Evolutionary conservation across 805 yeast species (phyloP), one percentile per base, ranked within the genome.

Genomic region (Zygoascus biomembranicola): DNA sequence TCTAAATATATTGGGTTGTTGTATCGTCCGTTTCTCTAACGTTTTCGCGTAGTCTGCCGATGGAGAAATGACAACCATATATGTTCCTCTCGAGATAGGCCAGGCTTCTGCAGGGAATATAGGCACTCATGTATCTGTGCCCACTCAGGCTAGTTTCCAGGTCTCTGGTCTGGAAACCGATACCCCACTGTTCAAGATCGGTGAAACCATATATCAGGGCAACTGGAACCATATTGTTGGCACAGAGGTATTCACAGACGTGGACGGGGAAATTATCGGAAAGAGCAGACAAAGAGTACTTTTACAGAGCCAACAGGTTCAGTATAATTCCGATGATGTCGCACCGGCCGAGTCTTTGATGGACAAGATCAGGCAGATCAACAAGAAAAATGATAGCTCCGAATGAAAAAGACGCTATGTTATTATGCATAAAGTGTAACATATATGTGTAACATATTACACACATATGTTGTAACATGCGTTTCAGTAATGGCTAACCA

Each of bases 151-250:
- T 0, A 67, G 70, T n/a, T 59, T 85, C 23, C 81, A 80, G 56
- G 64, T 77, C 13, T 74, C 84, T 16, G 87, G 85, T 0, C 63
- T 85, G 26, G 79, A 81, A 19, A 69, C 75, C 11, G 73, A 74
- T 19, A 68, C 69, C 32, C 90, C 90, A 5, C 63, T 82, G 19
- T 73, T 83, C 45, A 80, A 78, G 60, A 69, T 81, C 13, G 84
- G 84, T 43, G 76, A 77, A 50, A 73, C 77, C 41, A 68, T 87
- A 3, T 88, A 81, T 65, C 80, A 81, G 66, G 94, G 95, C 1
- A 70, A 74, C 20, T 90, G 97, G 97, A 74, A 77, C 44, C 78
- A 78, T 52, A 68, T 88, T 2, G 83, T 87, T 1, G 98, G 98
- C 0, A 85, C 95, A 0, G 97, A 80, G 57, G 63, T 80, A 43